A percentile compares a stretch with the other conserved stretches of the same genome.
Conservation (phyloP, 257 asterid species). For the Fraxinus cuspidata region DNA sequence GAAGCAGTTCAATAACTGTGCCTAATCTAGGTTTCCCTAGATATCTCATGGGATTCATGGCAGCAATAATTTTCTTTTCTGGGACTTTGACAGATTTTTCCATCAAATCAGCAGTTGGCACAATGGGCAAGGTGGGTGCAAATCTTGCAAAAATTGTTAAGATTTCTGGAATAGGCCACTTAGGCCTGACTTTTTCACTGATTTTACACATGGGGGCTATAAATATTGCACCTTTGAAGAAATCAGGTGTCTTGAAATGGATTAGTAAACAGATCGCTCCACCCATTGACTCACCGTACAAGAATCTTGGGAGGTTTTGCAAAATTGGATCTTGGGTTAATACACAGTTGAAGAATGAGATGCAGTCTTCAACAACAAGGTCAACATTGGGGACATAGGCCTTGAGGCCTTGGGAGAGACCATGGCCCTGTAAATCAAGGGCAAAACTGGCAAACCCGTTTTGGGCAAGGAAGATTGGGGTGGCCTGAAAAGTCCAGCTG, state of each 20-base stretch:
- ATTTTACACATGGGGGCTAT: constrained; percentile 87
- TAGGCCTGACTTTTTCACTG: constrained; percentile 75
- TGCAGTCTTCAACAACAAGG: constrained; percentile 55
- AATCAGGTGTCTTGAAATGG: constrained; percentile 43
- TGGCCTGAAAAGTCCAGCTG: constrained; percentile 89
- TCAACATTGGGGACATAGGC: constrained; percentile 77
- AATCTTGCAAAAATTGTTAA: constrained; percentile 51
- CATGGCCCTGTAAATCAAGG: constrained; percentile 92
- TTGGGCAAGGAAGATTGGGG: constrained; percentile 82
- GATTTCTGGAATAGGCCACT: constrained; percentile 78
- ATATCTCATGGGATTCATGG: constrained; percentile 71
- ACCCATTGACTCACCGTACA: constrained; percentile 85
- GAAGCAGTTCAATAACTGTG: constrained; percentile 69
- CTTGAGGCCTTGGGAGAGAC: constrained; percentile 77
- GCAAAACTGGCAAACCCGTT: constrained; percentile 78
- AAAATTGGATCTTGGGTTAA: constrained; percentile 40
- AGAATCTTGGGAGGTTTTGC: constrained; percentile 39
- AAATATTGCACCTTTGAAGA: constrained; percentile 65
- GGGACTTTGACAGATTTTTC: constrained; percentile 80
- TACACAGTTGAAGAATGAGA: constrained; percentile 43
- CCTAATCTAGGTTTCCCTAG: constrained; percentile 82
- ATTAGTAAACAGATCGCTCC: constrained; percentile 80
- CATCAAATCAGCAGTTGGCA: constrained; percentile 78
- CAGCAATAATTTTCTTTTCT: constrained; percentile 56
- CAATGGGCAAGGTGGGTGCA: constrained; percentile 69